Conservation (phyloP, 2,329 filamentous ascomycete genomes). For the Aspergillus sp. region DNA sequence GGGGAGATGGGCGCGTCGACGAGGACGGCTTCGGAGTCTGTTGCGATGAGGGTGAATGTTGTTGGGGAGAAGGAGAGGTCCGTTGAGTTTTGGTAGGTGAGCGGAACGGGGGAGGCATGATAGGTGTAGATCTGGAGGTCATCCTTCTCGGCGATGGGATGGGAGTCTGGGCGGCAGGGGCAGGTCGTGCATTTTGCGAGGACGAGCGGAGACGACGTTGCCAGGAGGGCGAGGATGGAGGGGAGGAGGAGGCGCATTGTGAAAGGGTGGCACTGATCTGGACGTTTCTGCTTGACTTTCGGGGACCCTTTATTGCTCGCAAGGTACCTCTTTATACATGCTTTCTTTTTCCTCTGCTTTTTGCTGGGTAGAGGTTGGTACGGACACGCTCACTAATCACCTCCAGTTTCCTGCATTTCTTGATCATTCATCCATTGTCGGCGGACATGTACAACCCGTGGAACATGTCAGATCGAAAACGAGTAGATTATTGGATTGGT, state of each 20-base stretch:
- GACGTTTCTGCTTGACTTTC: no score
- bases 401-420: no score
- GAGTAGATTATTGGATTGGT: no score
- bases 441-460: no score
- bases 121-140: background rate
- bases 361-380: no score
- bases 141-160: background rate
- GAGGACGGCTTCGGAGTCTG: constrained; percentile 40
- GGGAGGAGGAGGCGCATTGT: background rate
- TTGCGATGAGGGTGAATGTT: constrained; percentile 30
- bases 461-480: no score
- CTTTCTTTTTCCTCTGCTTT: background rate
- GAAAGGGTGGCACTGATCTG: background rate
- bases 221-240: background rate
- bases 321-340: background rate
- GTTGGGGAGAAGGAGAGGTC: background rate
- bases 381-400: no score
- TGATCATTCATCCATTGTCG: no score
- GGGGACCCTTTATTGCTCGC: no score
- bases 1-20: constrained; percentile 42
- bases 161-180: no score
- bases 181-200: background rate
- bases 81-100: constrained; percentile 8
- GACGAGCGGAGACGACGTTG: background rate
- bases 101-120: constrained; percentile 7